These are phyloP conservation scores for Bolboschoenoplectus hybrid DNA, from an alignment of 202 grass and related monocot genomes.

Conservation along the genomic window DNA sequence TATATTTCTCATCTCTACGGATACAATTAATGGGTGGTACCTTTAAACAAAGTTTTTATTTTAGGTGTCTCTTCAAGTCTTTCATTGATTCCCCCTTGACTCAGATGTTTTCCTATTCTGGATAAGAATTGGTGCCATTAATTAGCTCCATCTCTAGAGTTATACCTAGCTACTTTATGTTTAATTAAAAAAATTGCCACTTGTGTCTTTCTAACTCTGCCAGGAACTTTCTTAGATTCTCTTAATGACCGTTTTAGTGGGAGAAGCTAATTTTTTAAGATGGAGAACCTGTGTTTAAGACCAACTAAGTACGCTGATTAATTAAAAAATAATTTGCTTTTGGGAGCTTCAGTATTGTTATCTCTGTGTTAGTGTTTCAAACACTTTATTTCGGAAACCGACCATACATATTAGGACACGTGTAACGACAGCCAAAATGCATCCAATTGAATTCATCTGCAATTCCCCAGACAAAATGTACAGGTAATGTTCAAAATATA, in stretches of 20 bases:
- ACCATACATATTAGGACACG: not conserved
- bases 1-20: conserved; percentile 5
- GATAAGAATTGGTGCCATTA: conserved; percentile 35
- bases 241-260: not conserved
- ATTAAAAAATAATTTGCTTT: not conserved
- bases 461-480: conserved; percentile 19
- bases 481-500: too few species aligned
- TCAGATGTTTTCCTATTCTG: conserved; percentile 24
- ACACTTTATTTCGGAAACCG: not conserved
- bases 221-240: conserved; percentile 32
- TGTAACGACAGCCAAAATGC: conserved; percentile 24
- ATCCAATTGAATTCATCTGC: not conserved
- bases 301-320: conserved; percentile 17
- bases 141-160: not conserved
- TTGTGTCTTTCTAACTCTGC: not conserved
- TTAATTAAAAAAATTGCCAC: not conserved
- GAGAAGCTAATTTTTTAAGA: not conserved
- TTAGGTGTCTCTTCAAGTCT: conserved; percentile 30
- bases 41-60: conserved; percentile 25
- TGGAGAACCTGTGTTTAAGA: conserved; percentile 8
- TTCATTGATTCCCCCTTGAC: conserved; percentile 31
- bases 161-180: not conserved
- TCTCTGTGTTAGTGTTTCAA: not conserved
- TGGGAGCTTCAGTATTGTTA: not conserved
- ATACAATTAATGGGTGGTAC: not conserved